Conservation (phyloP, 176 grass and related monocot genomes). For the Hordeum marinum region DNA sequence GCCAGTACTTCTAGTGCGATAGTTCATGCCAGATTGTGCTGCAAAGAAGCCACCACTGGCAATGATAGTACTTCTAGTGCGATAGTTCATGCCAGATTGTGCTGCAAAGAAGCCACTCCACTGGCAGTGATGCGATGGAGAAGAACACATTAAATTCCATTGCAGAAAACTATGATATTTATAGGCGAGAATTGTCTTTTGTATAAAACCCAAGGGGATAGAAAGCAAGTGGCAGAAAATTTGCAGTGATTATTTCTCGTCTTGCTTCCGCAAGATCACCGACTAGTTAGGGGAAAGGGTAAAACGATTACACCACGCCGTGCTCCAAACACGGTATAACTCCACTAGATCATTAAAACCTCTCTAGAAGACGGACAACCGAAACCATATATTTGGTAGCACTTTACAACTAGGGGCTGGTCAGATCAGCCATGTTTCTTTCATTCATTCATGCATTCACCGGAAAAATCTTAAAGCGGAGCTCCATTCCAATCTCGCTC, state of each 20-base stretch:
- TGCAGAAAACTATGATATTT: background rate
- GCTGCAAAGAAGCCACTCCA: too few relatives aligned
- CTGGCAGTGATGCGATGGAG: background rate
- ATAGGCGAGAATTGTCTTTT: background rate
- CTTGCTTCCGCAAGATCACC: constrained; percentile 49
- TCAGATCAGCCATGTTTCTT: constrained; percentile 40
- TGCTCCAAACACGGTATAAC: constrained; percentile 24
- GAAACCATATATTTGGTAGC: constrained; percentile 45
- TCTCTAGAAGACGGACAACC: constrained; percentile 34
- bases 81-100: too few relatives aligned
- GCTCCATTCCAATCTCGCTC: background rate
- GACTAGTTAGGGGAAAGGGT: constrained; percentile 37
- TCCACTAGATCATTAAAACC: constrained; percentile 26
- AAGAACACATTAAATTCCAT: background rate
- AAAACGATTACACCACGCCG: constrained; percentile 39
- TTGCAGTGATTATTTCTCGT: constrained; percentile 43
- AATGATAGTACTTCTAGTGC: too few relatives aligned
- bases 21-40: too few relatives aligned
- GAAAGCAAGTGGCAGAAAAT: constrained; percentile 14
- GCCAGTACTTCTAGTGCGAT: too few relatives aligned
- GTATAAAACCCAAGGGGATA: background rate
- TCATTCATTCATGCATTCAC: constrained; percentile 10
- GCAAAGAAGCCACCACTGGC: too few relatives aligned
- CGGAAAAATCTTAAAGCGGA: constrained; percentile 34
- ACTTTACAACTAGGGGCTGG: constrained; percentile 50